Evolutionary conservation across 441 rosid species (phyloP), one percentile per base, ranked within the genome.

Genomic region (Theobroma grandiflorum): DNA sequence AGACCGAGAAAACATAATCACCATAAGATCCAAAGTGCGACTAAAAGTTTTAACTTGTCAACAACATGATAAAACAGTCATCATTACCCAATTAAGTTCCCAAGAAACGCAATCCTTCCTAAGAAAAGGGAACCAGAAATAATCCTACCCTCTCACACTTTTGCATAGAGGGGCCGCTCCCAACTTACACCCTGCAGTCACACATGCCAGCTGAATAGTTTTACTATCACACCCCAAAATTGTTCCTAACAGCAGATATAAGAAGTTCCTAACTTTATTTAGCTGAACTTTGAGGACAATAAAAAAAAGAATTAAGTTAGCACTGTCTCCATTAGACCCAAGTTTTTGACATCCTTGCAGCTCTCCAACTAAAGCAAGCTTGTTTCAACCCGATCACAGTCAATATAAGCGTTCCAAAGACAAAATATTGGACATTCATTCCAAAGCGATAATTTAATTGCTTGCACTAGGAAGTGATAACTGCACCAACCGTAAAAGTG

Each of bases 351-450:
- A 66, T 50, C 62, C 14, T 22, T 35, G 35, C 53, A 53, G 11
- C 26, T 37, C 37, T 38, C 53, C 55, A 77, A 35, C 53, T 20
- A 40, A 72, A 42, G 42, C 69, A 64, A 76, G 43, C n/a, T 64
- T 64, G 15, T 42, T 52, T 52, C 57, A 52, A 11, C 45, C 45
- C 6, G 7, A 42, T 42, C 45, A 8, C 45, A 42, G 45, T 42
- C 45, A 42, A 3, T 6, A 35, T 35, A 53, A 72, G 33, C 63
- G 53, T 72, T 71, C 43, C 11, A 18, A 53, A 71, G 33, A 53
- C 26, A 2, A 20, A 33, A 53, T 1, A 72, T 72, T 11, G 59
- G 18, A 55, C 12, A 38, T 55, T 72, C 64, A 55, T n/a, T n/a
- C 63, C 64, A 72, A 38, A 15, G 16, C 2, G 20, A 50, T 35